phyloP scores from a whole-genome alignment of 2,329 filamentous ascomycete species.

The Claviceps quebecensis region DNA sequence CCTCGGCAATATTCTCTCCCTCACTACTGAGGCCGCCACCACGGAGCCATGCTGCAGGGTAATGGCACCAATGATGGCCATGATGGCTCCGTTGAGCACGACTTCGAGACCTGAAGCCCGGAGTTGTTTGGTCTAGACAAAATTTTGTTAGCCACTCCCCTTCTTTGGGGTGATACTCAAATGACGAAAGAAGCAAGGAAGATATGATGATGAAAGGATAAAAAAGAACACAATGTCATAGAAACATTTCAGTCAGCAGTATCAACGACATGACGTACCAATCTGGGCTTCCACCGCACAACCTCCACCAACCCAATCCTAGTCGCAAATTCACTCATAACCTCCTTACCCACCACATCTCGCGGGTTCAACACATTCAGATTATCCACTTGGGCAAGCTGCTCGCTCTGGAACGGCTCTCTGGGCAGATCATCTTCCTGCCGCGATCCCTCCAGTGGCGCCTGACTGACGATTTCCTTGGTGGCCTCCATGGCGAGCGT shows the following conservation, averaged over 20 bases:
- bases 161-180: background rate
- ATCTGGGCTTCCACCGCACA: conserved; percentile 75
- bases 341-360: conserved; percentile 47
- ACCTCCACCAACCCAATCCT: conserved; percentile 60
- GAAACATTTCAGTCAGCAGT: too few relatives aligned
- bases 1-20: conserved; percentile 54
- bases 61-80: conserved; percentile 77
- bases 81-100: conserved; percentile 64
- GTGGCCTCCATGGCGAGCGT: conserved; percentile 24
- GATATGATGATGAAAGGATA: too few relatives aligned
- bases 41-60: conserved; percentile 77
- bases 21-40: conserved; percentile 58
- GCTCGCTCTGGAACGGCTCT: conserved; percentile 53
- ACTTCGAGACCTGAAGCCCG: conserved; percentile 57
- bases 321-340: conserved; percentile 53
- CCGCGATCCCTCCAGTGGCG: conserved; percentile 13
- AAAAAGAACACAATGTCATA: too few relatives aligned
- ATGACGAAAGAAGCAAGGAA: too few relatives aligned
- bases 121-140: conserved; percentile 47
- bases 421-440: conserved; percentile 39
- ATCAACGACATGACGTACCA: conserved; percentile 38
- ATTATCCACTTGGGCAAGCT: conserved; percentile 60
- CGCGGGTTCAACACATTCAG: conserved; percentile 47
- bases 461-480: conserved; percentile 23
- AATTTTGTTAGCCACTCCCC: background rate